A percentile compares a stretch with the other conserved stretches of the same genome.
Evolutionary conservation across 768 basidiomycete species (phyloP).

Genomic region (Mycena galopus): DNA sequence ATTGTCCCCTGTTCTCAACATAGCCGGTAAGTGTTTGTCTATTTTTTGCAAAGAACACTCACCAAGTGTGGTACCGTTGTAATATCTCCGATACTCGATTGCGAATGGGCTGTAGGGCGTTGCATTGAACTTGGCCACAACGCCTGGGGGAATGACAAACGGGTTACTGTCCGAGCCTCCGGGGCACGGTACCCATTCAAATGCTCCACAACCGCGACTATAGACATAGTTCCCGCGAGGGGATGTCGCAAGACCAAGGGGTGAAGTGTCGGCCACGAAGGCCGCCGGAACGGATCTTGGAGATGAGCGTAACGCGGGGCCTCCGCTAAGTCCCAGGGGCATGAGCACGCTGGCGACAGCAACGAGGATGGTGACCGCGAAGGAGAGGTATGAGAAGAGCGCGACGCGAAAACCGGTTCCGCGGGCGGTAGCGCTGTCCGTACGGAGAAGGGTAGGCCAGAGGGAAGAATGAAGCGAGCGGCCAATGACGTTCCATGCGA

Average conservation of each 20-base stretch:
- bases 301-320: not conserved
- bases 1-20: not conserved
- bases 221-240: not conserved
- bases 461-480: not conserved
- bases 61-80: not conserved
- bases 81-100: not conserved
- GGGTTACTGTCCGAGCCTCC: not conserved
- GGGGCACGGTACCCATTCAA: not conserved
- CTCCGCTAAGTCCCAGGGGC: not conserved
- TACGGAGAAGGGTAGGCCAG: not conserved
- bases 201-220: not conserved
- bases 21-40: not conserved
- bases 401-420: not conserved
- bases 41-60: not conserved
- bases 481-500: not conserved
- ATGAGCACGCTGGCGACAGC: not conserved
- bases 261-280: not conserved
- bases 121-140: not conserved
- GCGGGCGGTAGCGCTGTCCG: not conserved
- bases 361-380: not conserved
- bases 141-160: not conserved
- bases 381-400: not conserved
- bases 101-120: not conserved
- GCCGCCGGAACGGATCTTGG: not conserved
- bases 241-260: not conserved